Base-by-base conservation (phyloP, 495 filamentous ascomycete genomes). In the Saxophila tyrrhenica region DNA sequence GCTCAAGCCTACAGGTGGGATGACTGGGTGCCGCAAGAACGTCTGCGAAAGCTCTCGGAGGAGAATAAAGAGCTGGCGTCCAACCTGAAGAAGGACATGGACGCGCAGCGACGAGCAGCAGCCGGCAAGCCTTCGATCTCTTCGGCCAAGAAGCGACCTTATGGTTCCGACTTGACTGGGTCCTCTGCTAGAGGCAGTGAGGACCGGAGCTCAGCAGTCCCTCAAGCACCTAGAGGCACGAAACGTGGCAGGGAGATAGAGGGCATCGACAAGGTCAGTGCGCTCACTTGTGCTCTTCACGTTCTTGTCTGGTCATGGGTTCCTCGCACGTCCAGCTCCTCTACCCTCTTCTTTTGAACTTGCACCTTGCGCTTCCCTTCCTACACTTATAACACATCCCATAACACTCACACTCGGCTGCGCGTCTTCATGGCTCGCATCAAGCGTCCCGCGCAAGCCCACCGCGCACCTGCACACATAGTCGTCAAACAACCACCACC, bases 21-120 rank as follows among this genome's bases (percentile, higher is more conserved):
- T 73, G 92, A 98, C 74, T 97, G 91, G 89, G 92, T 97, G 39
- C 82, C 87, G 9, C 82, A 91, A 67, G 92, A 97, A 67, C 88
- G 92, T 51, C 82, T 98, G 15, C 83, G 91, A 54, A 96, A 96
- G 73, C 83, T 87, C 69, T 94, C 82, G 35, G 88, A 94, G 38
- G 92, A 97, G 71, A 96, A 97, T 68, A 83, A 84, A 63, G 86
- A 88, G 58, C 77, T 95, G 8, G 88, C 89, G n/a, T 65, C 70
- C 41, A 78, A 81, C 62, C 75, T 88, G 0, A 74, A 79, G 51
- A 71, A 73, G 20, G 79, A 85, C 62, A 72, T 79, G 67, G 73
- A 77, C 22, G 71, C 67, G 44, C 71, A 77, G 58, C 62, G 61
- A 21, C 50, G 55, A 21, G 71, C 23, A 48, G 71, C 21, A 48